Base-by-base conservation (phyloP, 805 yeast genomes). In the Hanseniaspora valbyensis region DNA sequence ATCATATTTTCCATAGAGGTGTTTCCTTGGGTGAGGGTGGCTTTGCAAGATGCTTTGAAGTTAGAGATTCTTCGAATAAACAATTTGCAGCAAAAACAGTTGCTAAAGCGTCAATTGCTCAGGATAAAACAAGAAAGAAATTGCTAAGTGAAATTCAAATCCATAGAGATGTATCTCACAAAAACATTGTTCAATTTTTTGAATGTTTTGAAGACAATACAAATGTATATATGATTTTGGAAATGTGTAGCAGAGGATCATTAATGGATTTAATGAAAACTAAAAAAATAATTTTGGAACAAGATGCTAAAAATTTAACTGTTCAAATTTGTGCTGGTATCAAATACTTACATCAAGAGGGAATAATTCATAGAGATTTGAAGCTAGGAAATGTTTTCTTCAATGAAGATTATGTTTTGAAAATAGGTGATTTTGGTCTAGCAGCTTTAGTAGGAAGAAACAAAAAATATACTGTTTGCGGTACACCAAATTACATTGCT, bases 401-500 rank as follows among this genome's bases (percentile, higher is more conserved):
- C 58, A 98, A 92, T 64, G 84, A 87, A 9, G 75, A 85, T 42
- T 92, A 90, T 95, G 86, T 88, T 66, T 75, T 90, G 61, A 92
- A 92, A 65, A 83, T 92, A 54, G 98, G 99, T 56, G 99, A 92
- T 66, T 92, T 92, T 69, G 99, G 99, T 29, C 74, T 92, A 54
- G 99, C 99, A n/a, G 88, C 96, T 0, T 83, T 86, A n/a, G 73
- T 92, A 54, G 83, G 83, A 39, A 71, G 77, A 21, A 85, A 85
- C 45, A 79, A 90, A 56, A 87, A 90, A 61, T 84, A 81, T 63
- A 90, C 98, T 40, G 86, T 92, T 51, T 92, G 99, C 67, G 99
- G 99, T 50, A 92, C 99, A 22, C 99, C 99, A 54, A 92, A 92
- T 68, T 92, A 92, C 65, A 92, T 92, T 62, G 96, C 98, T 0